These are phyloP conservation scores for Triticum urartu DNA, from an alignment of 176 grass and related monocot genomes.

Conservation along the genomic window DNA sequence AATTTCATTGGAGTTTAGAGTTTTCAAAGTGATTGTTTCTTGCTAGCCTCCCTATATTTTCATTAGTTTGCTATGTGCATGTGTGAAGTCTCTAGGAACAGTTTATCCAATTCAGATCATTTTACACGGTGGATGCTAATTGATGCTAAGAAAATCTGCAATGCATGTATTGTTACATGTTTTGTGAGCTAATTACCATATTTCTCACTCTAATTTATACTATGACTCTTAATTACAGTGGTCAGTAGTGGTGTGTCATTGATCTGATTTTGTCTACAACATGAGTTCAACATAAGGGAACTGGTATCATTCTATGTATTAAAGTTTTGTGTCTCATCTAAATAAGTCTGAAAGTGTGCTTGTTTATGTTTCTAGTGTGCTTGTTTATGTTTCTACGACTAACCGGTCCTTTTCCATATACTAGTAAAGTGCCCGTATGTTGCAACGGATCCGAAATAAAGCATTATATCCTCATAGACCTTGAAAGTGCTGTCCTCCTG, in stretches of 20 bases:
- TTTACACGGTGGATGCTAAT: not conserved
- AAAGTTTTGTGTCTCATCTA: not conserved
- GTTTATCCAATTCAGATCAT: not conserved
- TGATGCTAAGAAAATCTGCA: not conserved
- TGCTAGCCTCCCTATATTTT: not conserved
- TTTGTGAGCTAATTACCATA: not conserved
- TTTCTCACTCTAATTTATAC: not conserved
- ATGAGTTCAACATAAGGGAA: not conserved
- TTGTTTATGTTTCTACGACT: not conserved
- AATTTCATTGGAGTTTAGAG: not conserved
- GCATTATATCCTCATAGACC: too few species aligned
- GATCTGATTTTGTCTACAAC: not conserved
- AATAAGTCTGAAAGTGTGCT: not conserved
- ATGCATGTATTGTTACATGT: not conserved
- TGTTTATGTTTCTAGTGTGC: not conserved
- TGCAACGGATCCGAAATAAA: too few species aligned
- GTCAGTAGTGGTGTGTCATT: not conserved
- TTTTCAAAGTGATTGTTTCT: not conserved
- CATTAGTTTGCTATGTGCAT: not conserved
- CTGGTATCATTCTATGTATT: not conserved
- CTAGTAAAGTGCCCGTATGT: too few species aligned
- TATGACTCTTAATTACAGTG: not conserved
- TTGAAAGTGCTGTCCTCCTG: too few species aligned
- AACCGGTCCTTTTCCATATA: not conserved
- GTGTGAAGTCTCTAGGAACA: not conserved